phyloP scores from a whole-genome alignment of 2,329 filamentous ascomycete genomes.

The Trichoderma sp. region DNA sequence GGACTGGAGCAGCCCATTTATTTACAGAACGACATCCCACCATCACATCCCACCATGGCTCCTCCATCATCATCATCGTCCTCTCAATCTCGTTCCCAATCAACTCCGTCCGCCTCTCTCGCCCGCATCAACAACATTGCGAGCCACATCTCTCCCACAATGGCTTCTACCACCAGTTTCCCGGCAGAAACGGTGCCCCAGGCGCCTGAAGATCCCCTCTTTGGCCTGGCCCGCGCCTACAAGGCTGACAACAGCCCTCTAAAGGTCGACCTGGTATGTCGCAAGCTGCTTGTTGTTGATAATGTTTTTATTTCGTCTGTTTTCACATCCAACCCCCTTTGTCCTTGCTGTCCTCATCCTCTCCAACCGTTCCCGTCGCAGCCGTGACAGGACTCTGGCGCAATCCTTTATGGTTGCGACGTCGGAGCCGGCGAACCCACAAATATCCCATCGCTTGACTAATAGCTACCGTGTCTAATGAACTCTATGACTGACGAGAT shows the following conservation, averaged over 20 bases:
- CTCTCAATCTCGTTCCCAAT: constrained; percentile 12
- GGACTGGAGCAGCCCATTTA: background rate
- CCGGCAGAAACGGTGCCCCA: constrained; percentile 75
- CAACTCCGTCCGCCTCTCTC: constrained; percentile 45
- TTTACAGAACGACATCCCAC: constrained; percentile 15
- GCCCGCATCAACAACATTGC: constrained; percentile 61
- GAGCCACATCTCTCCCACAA: constrained; percentile 66
- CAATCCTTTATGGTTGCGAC: background rate
- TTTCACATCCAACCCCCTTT: background rate
- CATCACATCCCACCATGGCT: constrained; percentile 29
- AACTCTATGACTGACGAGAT: constrained; percentile 11
- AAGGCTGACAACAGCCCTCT: constrained; percentile 70
- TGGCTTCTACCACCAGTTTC: constrained; percentile 61
- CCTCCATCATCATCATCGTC: constrained; percentile 27
- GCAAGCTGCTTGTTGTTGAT: background rate
- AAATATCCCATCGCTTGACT: constrained; percentile 10
- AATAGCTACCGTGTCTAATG: background rate
- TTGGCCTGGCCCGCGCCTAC: constrained; percentile 87
- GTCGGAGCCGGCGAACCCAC: constrained; percentile 10
- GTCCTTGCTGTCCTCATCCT: background rate
- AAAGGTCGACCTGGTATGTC: constrained; percentile 86
- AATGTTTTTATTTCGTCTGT: background rate
- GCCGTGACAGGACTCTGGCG: background rate
- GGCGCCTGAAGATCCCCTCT: constrained; percentile 92
- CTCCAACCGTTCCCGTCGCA: background rate